phyloP scores from a whole-genome alignment of 1,284 basidiomycete genomes.

The Ceratorhiza oryzae-sativae region DNA sequence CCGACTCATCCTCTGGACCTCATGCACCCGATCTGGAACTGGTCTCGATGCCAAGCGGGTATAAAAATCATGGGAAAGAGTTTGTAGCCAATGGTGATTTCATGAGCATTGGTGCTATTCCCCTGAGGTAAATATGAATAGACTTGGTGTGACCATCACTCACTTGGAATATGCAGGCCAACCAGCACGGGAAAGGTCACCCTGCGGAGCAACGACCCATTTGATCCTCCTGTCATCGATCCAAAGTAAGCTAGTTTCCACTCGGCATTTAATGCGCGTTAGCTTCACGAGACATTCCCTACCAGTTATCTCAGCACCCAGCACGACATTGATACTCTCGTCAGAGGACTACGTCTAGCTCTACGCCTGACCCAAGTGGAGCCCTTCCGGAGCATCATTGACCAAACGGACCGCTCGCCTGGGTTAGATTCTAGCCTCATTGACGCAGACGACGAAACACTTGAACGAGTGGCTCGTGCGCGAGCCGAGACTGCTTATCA shows the following conservation, averaged over 20 bases:
- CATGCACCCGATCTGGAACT: constrained; percentile 50
- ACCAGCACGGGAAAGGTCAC: constrained; percentile 40
- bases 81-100: constrained; percentile 45
- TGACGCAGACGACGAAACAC: constrained; percentile 46
- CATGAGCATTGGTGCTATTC: constrained; percentile 49
- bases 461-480: constrained; percentile 53
- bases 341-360: constrained; percentile 39
- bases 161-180: constrained; percentile 9
- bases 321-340: constrained; percentile 40
- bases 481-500: constrained; percentile 67
- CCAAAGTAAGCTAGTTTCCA: constrained; percentile 35
- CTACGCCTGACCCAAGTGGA: constrained; percentile 38
- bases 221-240: constrained; percentile 42
- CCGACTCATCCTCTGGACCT: constrained; percentile 46
- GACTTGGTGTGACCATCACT: neutral
- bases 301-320: constrained; percentile 38
- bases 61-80: constrained; percentile 43
- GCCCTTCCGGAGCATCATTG: constrained; percentile 39
- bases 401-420: constrained; percentile 46
- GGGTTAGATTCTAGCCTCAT: constrained; percentile 47
- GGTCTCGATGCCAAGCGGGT: constrained; percentile 44
- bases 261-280: neutral
- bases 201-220: constrained; percentile 40
- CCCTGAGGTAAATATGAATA: constrained; percentile 47
- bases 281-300: neutral